Percentiles rank a stretch among this genome's conserved stretches.
phyloP scores from a whole-genome alignment of 2,329 filamentous ascomycete species.

The Aspergillus brasiliensis region DNA sequence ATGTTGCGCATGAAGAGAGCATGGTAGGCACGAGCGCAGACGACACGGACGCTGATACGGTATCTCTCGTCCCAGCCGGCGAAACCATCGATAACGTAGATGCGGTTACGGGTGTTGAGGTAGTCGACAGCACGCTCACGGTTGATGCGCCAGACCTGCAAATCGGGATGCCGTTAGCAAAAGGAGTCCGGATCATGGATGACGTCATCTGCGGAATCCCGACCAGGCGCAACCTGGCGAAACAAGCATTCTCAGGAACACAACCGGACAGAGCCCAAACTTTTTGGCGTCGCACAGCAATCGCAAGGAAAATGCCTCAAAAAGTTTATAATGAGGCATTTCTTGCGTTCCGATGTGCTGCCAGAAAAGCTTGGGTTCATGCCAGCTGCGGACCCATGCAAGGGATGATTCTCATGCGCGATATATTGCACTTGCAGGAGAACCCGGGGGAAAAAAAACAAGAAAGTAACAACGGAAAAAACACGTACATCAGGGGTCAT shows the following conservation, averaged over 20 bases:
- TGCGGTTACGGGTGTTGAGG: constrained; percentile 96
- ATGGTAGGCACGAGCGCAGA: constrained; percentile 98
- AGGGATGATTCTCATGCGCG: constrained; percentile 18
- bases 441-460: background rate
- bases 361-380: constrained; percentile 20
- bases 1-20: constrained; percentile 99
- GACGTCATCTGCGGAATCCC: constrained; percentile 31
- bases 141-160: constrained; percentile 98
- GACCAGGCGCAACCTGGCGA: background rate
- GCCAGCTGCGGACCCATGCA: constrained; percentile 23
- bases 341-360: background rate
- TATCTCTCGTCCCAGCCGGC: constrained; percentile 99
- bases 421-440: constrained; percentile 18
- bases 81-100: constrained; percentile 97
- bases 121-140: constrained; percentile 98
- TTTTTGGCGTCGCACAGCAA: constrained; percentile 10
- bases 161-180: constrained; percentile 20
- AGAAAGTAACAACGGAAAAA: constrained; percentile 17
- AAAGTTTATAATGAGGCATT: constrained; percentile 13
- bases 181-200: constrained; percentile 20
- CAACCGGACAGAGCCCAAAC: background rate
- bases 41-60: constrained; percentile 93
- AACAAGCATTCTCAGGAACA: background rate
- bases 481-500: constrained; percentile 90
- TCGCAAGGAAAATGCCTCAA: constrained; percentile 21